Percentiles rank a stretch among this genome's conserved stretches.
These are phyloP conservation scores for Primulina tabacum DNA, from an alignment of 257 asterid species.

Conservation along the genomic window DNA sequence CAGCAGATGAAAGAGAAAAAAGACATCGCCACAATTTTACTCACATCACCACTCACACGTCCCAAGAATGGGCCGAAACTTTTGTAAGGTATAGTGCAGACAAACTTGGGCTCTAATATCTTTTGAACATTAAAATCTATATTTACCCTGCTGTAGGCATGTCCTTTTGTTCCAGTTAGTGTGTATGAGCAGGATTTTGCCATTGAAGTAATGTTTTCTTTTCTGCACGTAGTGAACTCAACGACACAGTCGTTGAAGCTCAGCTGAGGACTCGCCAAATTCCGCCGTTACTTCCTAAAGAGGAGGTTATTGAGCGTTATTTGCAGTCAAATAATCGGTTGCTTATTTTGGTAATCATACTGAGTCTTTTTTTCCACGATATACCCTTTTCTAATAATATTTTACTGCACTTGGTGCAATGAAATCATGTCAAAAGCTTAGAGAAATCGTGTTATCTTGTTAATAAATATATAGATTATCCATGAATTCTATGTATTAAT, in stretches of 20 bases:
- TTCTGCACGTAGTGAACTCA: constrained; percentile 65
- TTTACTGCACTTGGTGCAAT: no score
- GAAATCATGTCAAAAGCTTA: no score
- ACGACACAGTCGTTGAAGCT: constrained; percentile 86
- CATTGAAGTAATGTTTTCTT: constrained; percentile 12
- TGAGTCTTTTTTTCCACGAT: no score
- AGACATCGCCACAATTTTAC: constrained; percentile 80
- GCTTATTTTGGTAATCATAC: constrained; percentile 62
- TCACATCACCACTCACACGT: constrained; percentile 80
- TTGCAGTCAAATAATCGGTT: constrained; percentile 58
- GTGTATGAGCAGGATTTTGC: background rate
- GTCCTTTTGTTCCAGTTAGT: background rate
- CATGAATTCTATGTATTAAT: no score
- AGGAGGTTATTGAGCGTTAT: constrained; percentile 53
- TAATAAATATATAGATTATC: no score
- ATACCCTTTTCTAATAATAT: no score
- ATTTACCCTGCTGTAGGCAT: constrained; percentile 7
- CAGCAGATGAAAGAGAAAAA: constrained; percentile 78
- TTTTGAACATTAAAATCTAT: background rate
- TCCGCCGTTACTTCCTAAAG: constrained; percentile 75
- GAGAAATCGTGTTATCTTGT: no score
- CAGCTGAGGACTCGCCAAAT: constrained; percentile 76
- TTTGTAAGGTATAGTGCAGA: constrained; percentile 61
- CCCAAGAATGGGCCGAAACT: constrained; percentile 97
- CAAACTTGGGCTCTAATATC: background rate